Evolutionary conservation across 2,329 filamentous ascomycete species (phyloP).

Genomic region (Beauveria sp.): DNA sequence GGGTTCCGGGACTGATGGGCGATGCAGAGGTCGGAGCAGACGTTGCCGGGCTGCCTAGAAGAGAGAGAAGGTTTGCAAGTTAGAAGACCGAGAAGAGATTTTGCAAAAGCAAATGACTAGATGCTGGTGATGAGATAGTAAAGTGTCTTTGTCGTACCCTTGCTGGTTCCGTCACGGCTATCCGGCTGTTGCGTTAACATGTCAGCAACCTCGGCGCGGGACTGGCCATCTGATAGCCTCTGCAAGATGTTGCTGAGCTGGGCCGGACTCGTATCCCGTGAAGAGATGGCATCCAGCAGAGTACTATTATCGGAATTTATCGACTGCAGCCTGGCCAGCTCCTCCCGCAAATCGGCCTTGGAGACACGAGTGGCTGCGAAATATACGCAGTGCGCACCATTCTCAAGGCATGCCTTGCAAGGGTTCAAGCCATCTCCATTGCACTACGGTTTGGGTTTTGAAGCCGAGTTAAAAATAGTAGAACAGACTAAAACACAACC

Average conservation of each 20-base stretch:
- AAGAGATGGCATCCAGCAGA: neutral
- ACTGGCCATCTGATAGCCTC: neutral
- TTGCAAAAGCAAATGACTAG: neutral
- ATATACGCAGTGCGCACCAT: neutral
- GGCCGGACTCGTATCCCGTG: neutral
- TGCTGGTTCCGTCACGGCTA: neutral
- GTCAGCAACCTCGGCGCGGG: neutral
- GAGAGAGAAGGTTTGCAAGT: neutral
- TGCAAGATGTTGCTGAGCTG: neutral
- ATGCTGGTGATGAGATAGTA: neutral
- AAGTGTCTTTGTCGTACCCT: neutral
- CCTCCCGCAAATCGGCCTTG: neutral
- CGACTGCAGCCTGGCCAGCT: neutral
- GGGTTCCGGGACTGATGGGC: neutral
- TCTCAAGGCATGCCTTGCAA: slow-evolving; percentile 1
- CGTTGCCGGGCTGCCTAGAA: neutral
- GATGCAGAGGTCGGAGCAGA: neutral
- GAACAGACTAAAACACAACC: no score
- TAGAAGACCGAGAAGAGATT: neutral
- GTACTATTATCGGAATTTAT: neutral
- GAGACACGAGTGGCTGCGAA: neutral
- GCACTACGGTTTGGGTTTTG: neutral
- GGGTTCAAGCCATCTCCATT: neutral
- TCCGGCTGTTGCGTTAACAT: neutral
- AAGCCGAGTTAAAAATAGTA: neutral